phyloP scores from a whole-genome alignment of 371 early-diverging fungal genomes.

The Polyrhizophydium stewartii region DNA sequence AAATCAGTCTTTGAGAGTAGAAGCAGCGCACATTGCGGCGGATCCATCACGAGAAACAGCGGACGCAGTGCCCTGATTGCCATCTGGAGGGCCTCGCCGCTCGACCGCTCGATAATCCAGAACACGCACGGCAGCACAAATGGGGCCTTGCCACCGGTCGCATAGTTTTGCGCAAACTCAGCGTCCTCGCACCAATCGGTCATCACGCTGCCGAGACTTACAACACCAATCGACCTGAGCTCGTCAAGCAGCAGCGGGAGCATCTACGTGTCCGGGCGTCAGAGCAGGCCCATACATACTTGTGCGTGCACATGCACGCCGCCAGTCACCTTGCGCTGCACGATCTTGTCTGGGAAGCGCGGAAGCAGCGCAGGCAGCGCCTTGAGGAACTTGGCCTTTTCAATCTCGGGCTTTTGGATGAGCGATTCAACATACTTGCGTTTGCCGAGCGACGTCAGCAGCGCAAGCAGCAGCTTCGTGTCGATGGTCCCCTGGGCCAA shows the following conservation, averaged over 20 bases:
- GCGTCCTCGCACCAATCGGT: background rate
- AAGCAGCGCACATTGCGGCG: slow-evolving; percentile 1
- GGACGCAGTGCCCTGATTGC: background rate
- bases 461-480: too few species aligned
- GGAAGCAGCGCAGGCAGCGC: slow-evolving; percentile 2
- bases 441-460: background rate
- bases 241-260: slow-evolving; percentile 3
- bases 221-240: slow-evolving; percentile 1
- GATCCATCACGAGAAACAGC: background rate
- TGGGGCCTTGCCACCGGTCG: background rate
- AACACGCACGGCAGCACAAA: slow-evolving; percentile 9
- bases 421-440: slow-evolving; percentile 6
- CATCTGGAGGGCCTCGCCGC: background rate
- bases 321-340: slow-evolving; percentile 1
- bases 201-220: slow-evolving; percentile 1
- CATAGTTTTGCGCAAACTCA: background rate
- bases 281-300: too few species aligned
- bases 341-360: slow-evolving; percentile 2
- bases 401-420: slow-evolving; percentile 7
- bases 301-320: too few species aligned
- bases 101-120: background rate
- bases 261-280: background rate
- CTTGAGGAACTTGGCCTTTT: slow-evolving; percentile 15
- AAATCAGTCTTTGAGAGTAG: background rate
- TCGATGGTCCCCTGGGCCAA: too few species aligned